phyloP scores from a whole-genome alignment of 2,329 filamentous ascomycete species.

The Hansfordia pulvinata region DNA sequence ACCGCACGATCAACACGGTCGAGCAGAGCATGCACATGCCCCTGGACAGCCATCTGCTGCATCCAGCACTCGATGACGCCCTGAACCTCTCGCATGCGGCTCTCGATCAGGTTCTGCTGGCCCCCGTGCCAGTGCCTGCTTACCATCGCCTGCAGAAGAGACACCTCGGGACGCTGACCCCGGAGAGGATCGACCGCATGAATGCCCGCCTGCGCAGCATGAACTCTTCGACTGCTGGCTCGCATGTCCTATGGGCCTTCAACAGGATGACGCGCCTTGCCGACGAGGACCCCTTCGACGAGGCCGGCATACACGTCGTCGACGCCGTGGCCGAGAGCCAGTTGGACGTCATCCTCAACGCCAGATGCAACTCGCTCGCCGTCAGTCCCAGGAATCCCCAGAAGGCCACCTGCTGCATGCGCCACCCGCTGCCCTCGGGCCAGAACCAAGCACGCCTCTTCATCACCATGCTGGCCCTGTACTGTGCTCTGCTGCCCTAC shows the following conservation, averaged over 20 bases:
- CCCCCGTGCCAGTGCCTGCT: slow-evolving; percentile 29
- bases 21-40: too few relatives aligned
- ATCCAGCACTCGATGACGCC: slow-evolving; percentile 8
- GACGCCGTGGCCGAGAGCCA: slow-evolving; percentile 29
- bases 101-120: slow-evolving; percentile 21
- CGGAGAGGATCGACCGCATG: slow-evolving; percentile 34
- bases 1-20: slow-evolving; percentile 28
- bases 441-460: slow-evolving; percentile 17
- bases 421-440: slow-evolving; percentile 20
- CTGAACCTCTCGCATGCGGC: slow-evolving; percentile 5
- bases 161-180: slow-evolving; percentile 27
- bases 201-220: slow-evolving; percentile 33
- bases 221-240: slow-evolving; percentile 19
- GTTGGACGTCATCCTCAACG: slow-evolving; percentile 38
- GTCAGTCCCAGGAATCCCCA: slow-evolving; percentile 24
- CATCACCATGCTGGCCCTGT: too few relatives aligned
- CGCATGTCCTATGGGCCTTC: slow-evolving; percentile 35
- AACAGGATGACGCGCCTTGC: slow-evolving; percentile 35
- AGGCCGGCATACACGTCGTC: slow-evolving; percentile 33
- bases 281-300: slow-evolving; percentile 22
- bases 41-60: too few relatives aligned
- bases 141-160: slow-evolving; percentile 27
- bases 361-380: slow-evolving; percentile 36
- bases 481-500: too few relatives aligned
- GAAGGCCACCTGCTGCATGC: slow-evolving; percentile 37